Evolutionary conservation across 1,284 basidiomycete genomes (phyloP).

Genomic region (Melampsora occidentalis): DNA sequence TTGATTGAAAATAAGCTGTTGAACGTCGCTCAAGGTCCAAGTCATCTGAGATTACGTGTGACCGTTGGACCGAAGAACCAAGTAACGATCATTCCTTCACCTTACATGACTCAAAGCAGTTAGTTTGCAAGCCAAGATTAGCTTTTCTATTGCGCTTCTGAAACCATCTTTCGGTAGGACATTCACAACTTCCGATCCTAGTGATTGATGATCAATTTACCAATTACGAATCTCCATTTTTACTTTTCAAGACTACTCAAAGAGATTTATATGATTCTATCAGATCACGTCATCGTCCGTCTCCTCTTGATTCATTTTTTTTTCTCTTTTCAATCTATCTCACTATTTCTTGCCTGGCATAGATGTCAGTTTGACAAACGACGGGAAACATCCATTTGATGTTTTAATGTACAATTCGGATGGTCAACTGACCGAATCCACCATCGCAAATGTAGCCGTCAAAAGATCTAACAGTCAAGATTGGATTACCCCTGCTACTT

Average conservation of each 20-base stretch:
- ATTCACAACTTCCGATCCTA: not conserved
- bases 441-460: constrained; percentile 23
- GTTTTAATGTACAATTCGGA: constrained; percentile 24
- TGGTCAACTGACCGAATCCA: constrained; percentile 34
- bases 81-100: constrained; percentile 1
- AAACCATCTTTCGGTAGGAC: not conserved
- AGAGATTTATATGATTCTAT: constrained; percentile 27
- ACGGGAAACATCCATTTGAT: constrained; percentile 22
- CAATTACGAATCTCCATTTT: constrained; percentile 11
- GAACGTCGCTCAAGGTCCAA: not conserved
- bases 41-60: constrained; percentile 1
- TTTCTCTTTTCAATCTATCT: not conserved
- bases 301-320: not conserved
- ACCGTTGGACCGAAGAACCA: constrained; percentile 12
- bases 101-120: not conserved
- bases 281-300: constrained; percentile 21
- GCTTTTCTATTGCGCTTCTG: too few relatives aligned
- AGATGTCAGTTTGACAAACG: constrained; percentile 6
- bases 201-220: constrained; percentile 26
- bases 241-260: constrained; percentile 25
- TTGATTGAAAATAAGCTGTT: not conserved
- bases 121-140: too few relatives aligned
- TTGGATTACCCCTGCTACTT: constrained; percentile 23
- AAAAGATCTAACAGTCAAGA: not conserved
- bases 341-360: not conserved